phyloP scores from a whole-genome alignment of 2,329 filamentous ascomycete species.

The Celoporthe dispersa region DNA sequence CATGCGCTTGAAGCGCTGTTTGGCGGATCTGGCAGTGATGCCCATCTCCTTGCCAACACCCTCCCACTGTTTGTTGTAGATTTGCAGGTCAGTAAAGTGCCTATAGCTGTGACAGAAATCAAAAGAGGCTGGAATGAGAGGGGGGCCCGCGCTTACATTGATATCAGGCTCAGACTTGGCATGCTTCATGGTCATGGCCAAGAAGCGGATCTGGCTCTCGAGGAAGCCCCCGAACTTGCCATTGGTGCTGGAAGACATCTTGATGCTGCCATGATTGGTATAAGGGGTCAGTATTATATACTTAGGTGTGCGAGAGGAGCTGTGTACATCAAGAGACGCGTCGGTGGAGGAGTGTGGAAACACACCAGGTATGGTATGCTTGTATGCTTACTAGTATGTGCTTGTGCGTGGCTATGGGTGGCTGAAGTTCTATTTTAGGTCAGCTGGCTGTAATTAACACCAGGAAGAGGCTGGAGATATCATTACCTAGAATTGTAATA shows the following conservation, averaged over 20 bases:
- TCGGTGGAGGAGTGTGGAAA: not conserved
- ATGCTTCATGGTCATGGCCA: conserved; percentile 25
- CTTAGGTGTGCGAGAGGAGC: not conserved
- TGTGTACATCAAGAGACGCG: not conserved
- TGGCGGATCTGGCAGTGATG: conserved; percentile 21
- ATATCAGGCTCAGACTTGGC: conserved; percentile 30
- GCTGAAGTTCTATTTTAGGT: not conserved
- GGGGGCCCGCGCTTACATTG: conserved; percentile 18
- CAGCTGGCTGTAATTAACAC: not conserved
- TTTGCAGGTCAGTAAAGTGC: not conserved
- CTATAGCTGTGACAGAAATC: not conserved
- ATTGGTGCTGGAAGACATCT: not conserved
- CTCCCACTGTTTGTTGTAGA: conserved; percentile 26
- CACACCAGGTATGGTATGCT: not conserved
- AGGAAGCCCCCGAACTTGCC: not conserved
- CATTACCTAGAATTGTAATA: not conserved
- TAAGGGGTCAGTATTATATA: not conserved
- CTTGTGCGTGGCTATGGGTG: not conserved
- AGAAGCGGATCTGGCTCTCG: conserved; percentile 27
- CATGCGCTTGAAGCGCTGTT: conserved; percentile 31
- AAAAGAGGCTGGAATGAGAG: not conserved
- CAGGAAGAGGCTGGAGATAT: not conserved
- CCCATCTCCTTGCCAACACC: conserved; percentile 17
- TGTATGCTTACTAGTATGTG: not conserved
- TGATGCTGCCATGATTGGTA: not conserved